A percentile compares a stretch with the other conserved stretches of the same genome.
These are phyloP conservation scores for Lablab purpureus DNA, from an alignment of 306 rosid genomes.

Conservation along the genomic window DNA sequence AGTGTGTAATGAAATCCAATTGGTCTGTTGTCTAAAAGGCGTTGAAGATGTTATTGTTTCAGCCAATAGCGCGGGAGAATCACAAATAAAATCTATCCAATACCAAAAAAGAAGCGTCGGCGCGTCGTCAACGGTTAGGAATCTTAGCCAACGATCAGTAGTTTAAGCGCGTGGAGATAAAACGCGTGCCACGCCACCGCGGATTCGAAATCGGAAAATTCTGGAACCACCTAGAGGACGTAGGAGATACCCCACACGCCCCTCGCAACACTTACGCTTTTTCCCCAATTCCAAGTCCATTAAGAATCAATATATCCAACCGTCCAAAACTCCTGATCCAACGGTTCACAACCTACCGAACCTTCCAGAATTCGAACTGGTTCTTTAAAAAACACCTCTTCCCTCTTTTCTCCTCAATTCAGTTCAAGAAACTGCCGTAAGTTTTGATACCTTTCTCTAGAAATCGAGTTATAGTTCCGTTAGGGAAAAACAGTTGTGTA, in stretches of 20 bases:
- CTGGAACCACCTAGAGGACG: slow-evolving; percentile 60
- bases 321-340: slow-evolving; percentile 41
- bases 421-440: neutral
- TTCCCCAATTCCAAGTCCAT: neutral
- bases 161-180: neutral
- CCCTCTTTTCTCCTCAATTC: neutral
- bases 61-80: slow-evolving; percentile 45
- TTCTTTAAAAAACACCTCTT: slow-evolving; percentile 39
- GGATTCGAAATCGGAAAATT: slow-evolving; percentile 42
- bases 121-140: slow-evolving; percentile 28
- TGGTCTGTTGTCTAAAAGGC: slow-evolving; percentile 5
- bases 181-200: slow-evolving; percentile 14
- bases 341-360: slow-evolving; percentile 54
- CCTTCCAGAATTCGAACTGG: slow-evolving; percentile 48
- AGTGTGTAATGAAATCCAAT: neutral
- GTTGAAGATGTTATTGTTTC: neutral
- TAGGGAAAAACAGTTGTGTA: neutral
- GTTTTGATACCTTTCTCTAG: neutral
- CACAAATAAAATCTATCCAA: neutral
- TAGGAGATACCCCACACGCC: neutral
- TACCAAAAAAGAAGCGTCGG: neutral
- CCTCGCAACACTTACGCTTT: neutral
- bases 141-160: too few species aligned
- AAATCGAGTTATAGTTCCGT: neutral
- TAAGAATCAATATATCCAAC: neutral